Evolutionary conservation across 768 basidiomycete species (phyloP), one percentile per base, ranked within the genome.

Genomic region (Chalciporus piperatus): DNA sequence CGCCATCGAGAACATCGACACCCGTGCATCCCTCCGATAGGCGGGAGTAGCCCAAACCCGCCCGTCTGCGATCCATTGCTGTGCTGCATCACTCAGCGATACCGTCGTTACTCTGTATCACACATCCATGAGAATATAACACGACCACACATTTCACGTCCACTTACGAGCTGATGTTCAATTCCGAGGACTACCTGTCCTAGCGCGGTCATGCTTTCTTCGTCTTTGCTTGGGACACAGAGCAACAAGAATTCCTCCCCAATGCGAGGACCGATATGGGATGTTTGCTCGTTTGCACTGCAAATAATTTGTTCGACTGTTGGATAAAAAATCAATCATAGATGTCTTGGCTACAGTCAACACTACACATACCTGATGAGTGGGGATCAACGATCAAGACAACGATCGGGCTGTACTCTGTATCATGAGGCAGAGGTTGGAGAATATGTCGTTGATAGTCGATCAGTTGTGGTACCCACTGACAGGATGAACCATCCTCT

Each of bases 1-100:
- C 48, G 92, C 91, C 70, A 93, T 77, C 45, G 92, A 94, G 76
- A 91, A 90, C 8, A 84, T 88, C 48, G 92, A 94, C 78, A 92
- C 80, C 8, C 90, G 87, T 37, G 83, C 75, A 41, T 79, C 76
- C 71, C 70, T 41, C 56, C 64, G 39, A 81, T 76, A 20, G 76
- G 66, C 6, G 81, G 75, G 0, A 79, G 76, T 44, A 77, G 68
- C n/a, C 77, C 77, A 48, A 77, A 77, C 19, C 69, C 64, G 30
- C 76, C 78, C 6, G 72, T 69, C 62, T 83, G 83, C 30, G 85
- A 84, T 3, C 85, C 82, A 7, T 73, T 79, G 9, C 72, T 77
- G 12, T 70, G 70, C 58, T 82, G 83, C 81, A 85, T 83, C 68
- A 84, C n/a, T n/a, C n/a, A n/a, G n/a, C 54, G 6, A 61, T 37